Conservation (phyloP, 257 asterid genomes). For the Solanum paucissectum region DNA sequence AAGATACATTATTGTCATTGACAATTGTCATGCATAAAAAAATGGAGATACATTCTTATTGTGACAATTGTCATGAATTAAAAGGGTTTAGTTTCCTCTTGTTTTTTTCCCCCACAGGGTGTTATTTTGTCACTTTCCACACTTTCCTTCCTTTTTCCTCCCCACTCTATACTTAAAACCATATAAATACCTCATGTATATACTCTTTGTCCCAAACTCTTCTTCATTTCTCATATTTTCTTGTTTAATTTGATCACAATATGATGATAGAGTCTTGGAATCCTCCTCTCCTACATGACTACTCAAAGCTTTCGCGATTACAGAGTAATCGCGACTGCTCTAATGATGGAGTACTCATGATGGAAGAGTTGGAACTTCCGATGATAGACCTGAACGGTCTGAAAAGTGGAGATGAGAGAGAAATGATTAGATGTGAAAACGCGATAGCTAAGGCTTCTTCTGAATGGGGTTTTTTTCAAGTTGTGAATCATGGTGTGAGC, state of each 20-base stretch:
- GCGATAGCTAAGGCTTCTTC: slow-evolving; percentile 39
- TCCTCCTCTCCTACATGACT: slow-evolving; percentile 20
- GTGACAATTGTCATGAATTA: slow-evolving; percentile 14
- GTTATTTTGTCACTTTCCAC: neutral
- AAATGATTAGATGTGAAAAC: slow-evolving; percentile 13
- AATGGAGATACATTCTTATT: neutral
- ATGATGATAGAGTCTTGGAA: slow-evolving; percentile 9
- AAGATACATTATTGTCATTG: neutral
- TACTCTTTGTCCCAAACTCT: neutral
- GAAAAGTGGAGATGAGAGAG: slow-evolving; percentile 3
- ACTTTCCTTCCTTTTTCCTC: neutral
- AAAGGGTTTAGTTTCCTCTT: neutral
- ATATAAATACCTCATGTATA: slow-evolving; percentile 1
- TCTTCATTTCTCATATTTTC: neutral
- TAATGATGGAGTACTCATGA: neutral
- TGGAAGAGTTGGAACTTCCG: slow-evolving; percentile 26
- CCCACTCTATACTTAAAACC: neutral
- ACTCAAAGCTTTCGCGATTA: neutral
- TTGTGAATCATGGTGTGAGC: slow-evolving; percentile 55
- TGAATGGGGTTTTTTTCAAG: slow-evolving; percentile 72
- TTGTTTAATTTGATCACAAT: neutral
- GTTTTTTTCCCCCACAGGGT: neutral
- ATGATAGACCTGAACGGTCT: slow-evolving; percentile 28
- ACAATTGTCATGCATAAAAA: neutral
- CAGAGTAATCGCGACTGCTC: neutral